Evolutionary conservation across 2,329 filamentous ascomycete species (phyloP).

Genomic region (Monosporascus ibericus): DNA sequence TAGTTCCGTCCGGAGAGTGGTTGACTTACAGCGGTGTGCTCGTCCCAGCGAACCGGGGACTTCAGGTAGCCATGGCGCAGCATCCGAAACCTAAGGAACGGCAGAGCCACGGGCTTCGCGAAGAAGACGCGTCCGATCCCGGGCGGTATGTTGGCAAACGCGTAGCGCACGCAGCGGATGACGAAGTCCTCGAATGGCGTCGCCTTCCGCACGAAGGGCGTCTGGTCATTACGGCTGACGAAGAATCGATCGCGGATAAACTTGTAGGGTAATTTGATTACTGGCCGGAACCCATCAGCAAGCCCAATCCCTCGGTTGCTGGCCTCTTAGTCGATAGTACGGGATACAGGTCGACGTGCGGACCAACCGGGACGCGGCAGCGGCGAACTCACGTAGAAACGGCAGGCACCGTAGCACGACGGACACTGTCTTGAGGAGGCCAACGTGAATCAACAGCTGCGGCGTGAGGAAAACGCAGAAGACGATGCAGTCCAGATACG

Average conservation of each 20-base stretch:
- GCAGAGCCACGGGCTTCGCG: conserved; percentile 63
- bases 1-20: not conserved
- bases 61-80: conserved; percentile 61
- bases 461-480: conserved; percentile 67
- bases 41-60: conserved; percentile 59
- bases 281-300: conserved; percentile 27
- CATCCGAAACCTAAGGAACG: conserved; percentile 72
- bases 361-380: not conserved
- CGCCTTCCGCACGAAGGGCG: conserved; percentile 63
- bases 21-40: conserved; percentile 39
- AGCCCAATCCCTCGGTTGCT: not conserved
- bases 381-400: conserved; percentile 53
- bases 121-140: conserved; percentile 71
- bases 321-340: not conserved
- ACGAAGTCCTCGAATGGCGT: conserved; percentile 72
- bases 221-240: conserved; percentile 33
- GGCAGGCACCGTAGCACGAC: conserved; percentile 60
- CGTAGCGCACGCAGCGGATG: conserved; percentile 70
- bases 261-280: conserved; percentile 49
- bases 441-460: conserved; percentile 64
- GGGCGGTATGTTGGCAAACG: conserved; percentile 65
- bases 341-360: not conserved
- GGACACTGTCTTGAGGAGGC: conserved; percentile 50
- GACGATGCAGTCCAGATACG: conserved; percentile 67
- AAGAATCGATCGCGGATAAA: conserved; percentile 55